A percentile compares a stretch with the other conserved stretches of the same genome.
These are phyloP conservation scores for Eucalyptus cloeziana DNA, from an alignment of 345 rosid species.

Conservation along the genomic window DNA sequence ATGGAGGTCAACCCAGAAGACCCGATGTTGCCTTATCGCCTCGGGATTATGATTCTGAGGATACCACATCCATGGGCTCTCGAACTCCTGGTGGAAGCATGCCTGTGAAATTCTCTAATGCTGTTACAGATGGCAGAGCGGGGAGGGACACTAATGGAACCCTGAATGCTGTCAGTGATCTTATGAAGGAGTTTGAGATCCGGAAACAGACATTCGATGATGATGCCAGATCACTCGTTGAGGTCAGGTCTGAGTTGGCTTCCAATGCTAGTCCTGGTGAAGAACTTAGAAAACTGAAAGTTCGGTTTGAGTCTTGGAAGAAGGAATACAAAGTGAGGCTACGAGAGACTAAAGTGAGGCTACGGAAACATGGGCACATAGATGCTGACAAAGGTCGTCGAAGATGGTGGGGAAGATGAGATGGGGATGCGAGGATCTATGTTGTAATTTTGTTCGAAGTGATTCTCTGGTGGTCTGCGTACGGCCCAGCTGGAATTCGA, in stretches of 20 bases:
- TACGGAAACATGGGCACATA: constrained; percentile 35
- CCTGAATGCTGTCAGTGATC: constrained; percentile 32
- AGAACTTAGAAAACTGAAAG: constrained; percentile 55
- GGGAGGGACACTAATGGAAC: constrained; percentile 53
- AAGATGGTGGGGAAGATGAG: constrained; percentile 86
- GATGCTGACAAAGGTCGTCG: constrained; percentile 46
- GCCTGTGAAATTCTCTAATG: constrained; percentile 26
- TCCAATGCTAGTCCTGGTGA: constrained; percentile 32
- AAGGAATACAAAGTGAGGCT: constrained; percentile 73
- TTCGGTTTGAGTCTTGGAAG: constrained; percentile 73
- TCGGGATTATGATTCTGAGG: constrained; percentile 57
- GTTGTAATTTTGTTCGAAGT: background rate
- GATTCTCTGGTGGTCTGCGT: background rate
- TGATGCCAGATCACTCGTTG: constrained; percentile 41
- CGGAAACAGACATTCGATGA: constrained; percentile 56
- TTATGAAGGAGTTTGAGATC: constrained; percentile 69
- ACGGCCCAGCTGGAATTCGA: background rate
- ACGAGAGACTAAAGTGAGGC: constrained; percentile 54
- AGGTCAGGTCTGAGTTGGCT: constrained; percentile 24
- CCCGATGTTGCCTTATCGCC: constrained; percentile 45
- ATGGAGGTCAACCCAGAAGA: constrained; percentile 36
- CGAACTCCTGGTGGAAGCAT: constrained; percentile 54
- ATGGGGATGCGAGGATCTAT: background rate
- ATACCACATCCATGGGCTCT: constrained; percentile 40
- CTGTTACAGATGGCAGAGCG: constrained; percentile 20